A percentile compares a stretch with the other conserved stretches of the same genome.
Conservation (phyloP, 805 yeast genomes). For the Ogataea zsoltii region DNA sequence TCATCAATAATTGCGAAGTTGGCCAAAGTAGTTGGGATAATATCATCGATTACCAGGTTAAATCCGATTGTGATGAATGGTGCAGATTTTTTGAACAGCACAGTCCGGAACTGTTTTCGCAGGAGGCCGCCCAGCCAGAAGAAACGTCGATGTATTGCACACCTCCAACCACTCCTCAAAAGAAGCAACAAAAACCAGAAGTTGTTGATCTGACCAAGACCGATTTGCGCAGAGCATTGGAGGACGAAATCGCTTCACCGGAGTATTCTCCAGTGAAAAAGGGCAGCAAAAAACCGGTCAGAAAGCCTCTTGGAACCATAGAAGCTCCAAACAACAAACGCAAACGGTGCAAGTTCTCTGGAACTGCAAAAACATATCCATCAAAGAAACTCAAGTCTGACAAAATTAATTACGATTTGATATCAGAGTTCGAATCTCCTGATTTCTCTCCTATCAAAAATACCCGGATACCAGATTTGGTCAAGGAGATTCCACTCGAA, state of each 20-base stretch:
- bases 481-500: not conserved
- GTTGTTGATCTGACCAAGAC: not conserved
- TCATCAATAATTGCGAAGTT: slow-evolving; percentile 70
- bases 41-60: slow-evolving; percentile 75
- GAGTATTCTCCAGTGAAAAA: slow-evolving; percentile 12
- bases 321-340: slow-evolving; percentile 1
- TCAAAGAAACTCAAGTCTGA: not conserved
- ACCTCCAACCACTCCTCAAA: slow-evolving; percentile 26
- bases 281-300: slow-evolving; percentile 1
- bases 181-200: not conserved
- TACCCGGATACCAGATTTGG: not conserved
- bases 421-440: slow-evolving; percentile 10
- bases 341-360: not conserved
- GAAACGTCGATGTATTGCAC: slow-evolving; percentile 24
- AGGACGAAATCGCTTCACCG: slow-evolving; percentile 6
- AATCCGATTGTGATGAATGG: slow-evolving; percentile 83
- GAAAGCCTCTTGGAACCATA: slow-evolving; percentile 1
- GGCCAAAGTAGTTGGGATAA: slow-evolving; percentile 66
- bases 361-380: not conserved
- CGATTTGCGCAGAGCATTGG: not conserved
- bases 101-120: slow-evolving; percentile 62
- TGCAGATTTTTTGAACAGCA: slow-evolving; percentile 53
- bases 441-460: slow-evolving; percentile 12
- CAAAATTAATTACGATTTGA: not conserved
- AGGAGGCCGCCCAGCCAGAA: slow-evolving; percentile 14